Evolutionary conservation across 306 rosid genomes (phyloP).

Genomic region (Sechiopsis laciniata): DNA sequence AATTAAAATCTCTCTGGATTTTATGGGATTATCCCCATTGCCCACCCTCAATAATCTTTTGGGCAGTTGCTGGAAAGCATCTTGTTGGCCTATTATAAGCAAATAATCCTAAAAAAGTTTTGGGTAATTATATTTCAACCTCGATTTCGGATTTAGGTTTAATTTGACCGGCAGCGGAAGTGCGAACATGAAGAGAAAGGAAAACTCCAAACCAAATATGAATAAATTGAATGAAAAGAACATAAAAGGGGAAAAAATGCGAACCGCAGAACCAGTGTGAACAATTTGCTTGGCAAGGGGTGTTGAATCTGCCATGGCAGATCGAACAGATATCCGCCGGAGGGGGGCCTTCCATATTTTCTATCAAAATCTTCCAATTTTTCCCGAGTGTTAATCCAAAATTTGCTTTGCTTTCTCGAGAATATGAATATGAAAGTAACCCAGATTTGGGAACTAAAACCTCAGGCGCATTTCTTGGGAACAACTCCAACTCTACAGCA

Average conservation of each 20-base stretch:
- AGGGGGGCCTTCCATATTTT: slow-evolving; percentile 55
- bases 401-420: neutral
- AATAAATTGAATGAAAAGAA: slow-evolving; percentile 1
- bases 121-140: neutral
- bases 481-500: neutral
- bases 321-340: slow-evolving; percentile 63
- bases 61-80: neutral
- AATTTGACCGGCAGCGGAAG: too few species aligned
- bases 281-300: slow-evolving; percentile 88
- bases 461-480: neutral
- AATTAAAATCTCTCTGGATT: neutral
- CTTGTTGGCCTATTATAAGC: neutral
- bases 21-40: neutral
- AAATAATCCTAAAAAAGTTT: neutral
- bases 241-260: neutral
- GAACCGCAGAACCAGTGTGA: slow-evolving; percentile 96
- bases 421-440: neutral
- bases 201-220: too few species aligned
- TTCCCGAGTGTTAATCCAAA: neutral
- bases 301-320: slow-evolving; percentile 58
- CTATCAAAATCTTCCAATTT: slow-evolving; percentile 1
- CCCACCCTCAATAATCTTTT: neutral
- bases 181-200: too few species aligned
- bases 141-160: neutral
- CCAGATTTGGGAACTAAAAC: neutral